Evolutionary conservation across 441 rosid genomes (phyloP), one percentile per base, ranked within the genome.

Genomic region (Jatropha podagrica): DNA sequence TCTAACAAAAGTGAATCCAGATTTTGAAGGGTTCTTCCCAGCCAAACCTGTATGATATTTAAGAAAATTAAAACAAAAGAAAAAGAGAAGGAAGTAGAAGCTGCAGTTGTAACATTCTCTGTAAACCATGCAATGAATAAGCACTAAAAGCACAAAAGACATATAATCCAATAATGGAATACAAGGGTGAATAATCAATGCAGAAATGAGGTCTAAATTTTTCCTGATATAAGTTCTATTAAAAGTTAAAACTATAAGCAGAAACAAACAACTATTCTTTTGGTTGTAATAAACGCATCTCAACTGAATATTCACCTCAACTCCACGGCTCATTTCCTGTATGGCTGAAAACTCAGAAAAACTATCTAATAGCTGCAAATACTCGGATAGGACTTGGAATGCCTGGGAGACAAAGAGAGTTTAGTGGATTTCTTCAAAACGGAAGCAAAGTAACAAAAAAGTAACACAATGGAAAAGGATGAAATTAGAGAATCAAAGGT

Each of bases 301-400:
- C 23, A 80, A 44, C 27, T 54, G 38, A 65, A 74, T 71, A 81
- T 77, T 80, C 83, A 96, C 98, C 98, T 96, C 99, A 81, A 92
- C 97, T 71, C 96, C 98, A 77, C 86, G 93, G 81, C 96, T 87
- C 99, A 96, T 94, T 91, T 92, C 97, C 79, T 94, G 97, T 80
- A 89, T 82, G 63, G 93, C 95, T 72, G 97, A 85, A 79, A 94
- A 88, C 85, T 92, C 96, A 5, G 97, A 86, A 77, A 88, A 89
- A 80, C 96, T 93, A 84, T 94, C 98, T 76, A 96, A 84, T 69
- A 96, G 86, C 83, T 96, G 99, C 82, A 96, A 86, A 85, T 94
- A 94, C 89, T 96, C 98, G 0, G 99, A 94, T 73, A 96, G 80
- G 71, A 94, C 98, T 89, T 92, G 97, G 87, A 96, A 96, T 77